Conservation (phyloP, 352 stramenopile genomes). For the Pythium apleroticum region DNA sequence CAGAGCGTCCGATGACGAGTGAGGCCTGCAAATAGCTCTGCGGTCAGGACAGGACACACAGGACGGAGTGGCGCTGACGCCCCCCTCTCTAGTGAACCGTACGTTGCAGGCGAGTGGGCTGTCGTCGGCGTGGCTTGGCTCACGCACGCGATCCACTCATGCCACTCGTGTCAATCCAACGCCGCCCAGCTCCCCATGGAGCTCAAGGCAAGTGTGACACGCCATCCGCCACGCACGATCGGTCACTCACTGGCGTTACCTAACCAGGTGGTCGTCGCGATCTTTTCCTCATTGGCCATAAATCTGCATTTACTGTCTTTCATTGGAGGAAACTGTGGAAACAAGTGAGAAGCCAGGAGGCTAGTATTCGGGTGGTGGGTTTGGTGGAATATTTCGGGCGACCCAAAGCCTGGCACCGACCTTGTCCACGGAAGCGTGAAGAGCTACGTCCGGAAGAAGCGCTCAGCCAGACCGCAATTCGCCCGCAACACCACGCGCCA, state of each 20-base stretch:
- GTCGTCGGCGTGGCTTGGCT: neutral
- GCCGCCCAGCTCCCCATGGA: neutral
- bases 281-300: constrained; percentile 12
- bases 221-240: constrained; percentile 19
- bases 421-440: constrained; percentile 7
- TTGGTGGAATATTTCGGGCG: constrained; percentile 22
- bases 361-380: constrained; percentile 8
- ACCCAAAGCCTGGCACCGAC: neutral
- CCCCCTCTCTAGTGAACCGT: neutral
- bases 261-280: constrained; percentile 11
- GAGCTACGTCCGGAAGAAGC: neutral
- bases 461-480: neutral
- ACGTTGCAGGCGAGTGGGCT: neutral
- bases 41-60: neutral
- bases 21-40: neutral
- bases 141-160: neutral
- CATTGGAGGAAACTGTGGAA: constrained; percentile 9
- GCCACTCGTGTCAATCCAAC: constrained; percentile 17
- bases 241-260: constrained; percentile 24
- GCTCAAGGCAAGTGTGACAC: constrained; percentile 7
- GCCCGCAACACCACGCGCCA: neutral
- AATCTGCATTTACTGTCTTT: neutral
- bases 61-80: too few relatives aligned
- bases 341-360: neutral
- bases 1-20: neutral